These are phyloP conservation scores for Phytophthora capsici DNA, from an alignment of 352 stramenopile species.

Conservation along the genomic window DNA sequence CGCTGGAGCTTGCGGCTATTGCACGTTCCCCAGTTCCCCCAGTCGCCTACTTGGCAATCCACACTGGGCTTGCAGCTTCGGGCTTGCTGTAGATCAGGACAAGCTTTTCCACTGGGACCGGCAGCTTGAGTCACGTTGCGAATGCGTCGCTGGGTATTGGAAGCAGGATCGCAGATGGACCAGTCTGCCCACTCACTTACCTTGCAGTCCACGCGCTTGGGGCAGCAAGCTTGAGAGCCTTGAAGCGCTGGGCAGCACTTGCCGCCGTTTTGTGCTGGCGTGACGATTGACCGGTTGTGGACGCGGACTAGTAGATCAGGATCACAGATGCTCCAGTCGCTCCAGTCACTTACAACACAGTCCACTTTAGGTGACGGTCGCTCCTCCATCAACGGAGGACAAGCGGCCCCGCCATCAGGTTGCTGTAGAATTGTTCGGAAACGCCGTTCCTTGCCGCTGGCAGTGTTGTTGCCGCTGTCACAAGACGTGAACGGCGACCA, in stretches of 20 bases:
- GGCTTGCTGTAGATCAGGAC: conserved; percentile 42
- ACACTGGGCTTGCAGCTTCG: conserved; percentile 47
- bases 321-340: conserved; percentile 42
- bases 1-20: conserved; percentile 39
- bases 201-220: conserved; percentile 55
- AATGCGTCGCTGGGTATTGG: conserved; percentile 56
- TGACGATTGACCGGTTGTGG: conserved; percentile 42
- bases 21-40: conserved; percentile 47
- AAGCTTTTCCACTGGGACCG: conserved; percentile 45
- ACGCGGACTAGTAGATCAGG: conserved; percentile 20
- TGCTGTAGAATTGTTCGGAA: conserved; percentile 48
- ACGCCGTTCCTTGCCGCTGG: conserved; percentile 26
- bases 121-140: conserved; percentile 44
- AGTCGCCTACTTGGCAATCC: conserved; percentile 71
- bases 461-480: conserved; percentile 21
- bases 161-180: conserved; percentile 45
- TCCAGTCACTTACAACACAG: conserved; percentile 51
- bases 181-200: conserved; percentile 58
- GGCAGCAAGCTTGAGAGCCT: conserved; percentile 40
- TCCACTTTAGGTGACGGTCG: conserved; percentile 47
- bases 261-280: conserved; percentile 36
- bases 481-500: conserved; percentile 67
- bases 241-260: conserved; percentile 45
- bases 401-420: conserved; percentile 47
- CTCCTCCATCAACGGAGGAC: conserved; percentile 55